Evolutionary conservation across 169 alveolate species (phyloP).

Genomic region (Amoebophrya sp.): DNA sequence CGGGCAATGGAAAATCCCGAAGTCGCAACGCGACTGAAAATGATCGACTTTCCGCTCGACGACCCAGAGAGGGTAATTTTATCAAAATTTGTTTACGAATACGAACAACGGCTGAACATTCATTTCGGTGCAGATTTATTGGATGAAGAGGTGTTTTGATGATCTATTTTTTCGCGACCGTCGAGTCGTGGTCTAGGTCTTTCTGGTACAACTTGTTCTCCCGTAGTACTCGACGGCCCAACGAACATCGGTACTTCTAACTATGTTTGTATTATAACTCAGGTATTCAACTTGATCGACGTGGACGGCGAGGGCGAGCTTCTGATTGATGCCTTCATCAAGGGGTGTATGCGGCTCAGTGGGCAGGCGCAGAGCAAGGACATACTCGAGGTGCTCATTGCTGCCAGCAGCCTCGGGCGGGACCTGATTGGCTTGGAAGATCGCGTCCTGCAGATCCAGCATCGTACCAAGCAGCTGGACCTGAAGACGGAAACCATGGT

Average conservation of each 20-base stretch:
- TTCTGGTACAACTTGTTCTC: too few relatives aligned
- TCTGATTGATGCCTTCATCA: not conserved
- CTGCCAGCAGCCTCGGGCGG: not conserved
- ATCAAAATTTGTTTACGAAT: not conserved
- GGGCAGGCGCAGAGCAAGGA: not conserved
- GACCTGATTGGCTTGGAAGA: not conserved
- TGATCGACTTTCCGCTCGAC: not conserved
- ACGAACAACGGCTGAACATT: too few relatives aligned
- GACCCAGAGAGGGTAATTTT: not conserved
- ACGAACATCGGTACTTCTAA: too few relatives aligned
- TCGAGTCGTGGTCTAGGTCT: too few relatives aligned
- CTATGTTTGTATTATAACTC: too few relatives aligned
- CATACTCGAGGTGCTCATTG: not conserved
- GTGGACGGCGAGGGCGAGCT: not conserved
- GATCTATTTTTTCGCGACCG: too few relatives aligned
- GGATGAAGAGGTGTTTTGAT: too few relatives aligned
- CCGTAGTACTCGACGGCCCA: too few relatives aligned
- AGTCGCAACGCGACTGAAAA: not conserved
- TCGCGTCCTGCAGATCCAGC: not conserved
- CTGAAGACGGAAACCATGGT: not conserved
- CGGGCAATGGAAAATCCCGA: not conserved
- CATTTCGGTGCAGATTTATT: too few relatives aligned
- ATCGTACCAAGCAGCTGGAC: not conserved
- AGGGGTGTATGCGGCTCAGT: not conserved
- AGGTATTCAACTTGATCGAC: not conserved